Base-by-base conservation (phyloP, 73 alveolate genomes). In the Effrenium voratum region DNA sequence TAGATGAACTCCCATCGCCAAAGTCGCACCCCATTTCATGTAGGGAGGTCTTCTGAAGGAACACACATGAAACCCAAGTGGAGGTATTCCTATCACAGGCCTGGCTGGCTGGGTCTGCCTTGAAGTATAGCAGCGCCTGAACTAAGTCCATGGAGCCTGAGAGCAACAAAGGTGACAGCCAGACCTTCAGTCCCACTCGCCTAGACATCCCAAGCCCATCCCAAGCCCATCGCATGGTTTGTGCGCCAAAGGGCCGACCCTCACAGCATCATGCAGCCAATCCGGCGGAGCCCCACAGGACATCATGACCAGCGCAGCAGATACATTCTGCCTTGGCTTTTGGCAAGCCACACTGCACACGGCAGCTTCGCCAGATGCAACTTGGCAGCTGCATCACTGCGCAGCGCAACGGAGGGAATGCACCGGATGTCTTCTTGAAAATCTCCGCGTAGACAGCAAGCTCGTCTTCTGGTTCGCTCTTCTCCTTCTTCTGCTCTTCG, bases 211-310 rank as follows among this genome's bases (percentile, higher is more conserved):
- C n/a, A n/a, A n/a, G n/a, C n/a, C n/a, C n/a, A n/a, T n/a, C n/a
- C n/a, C n/a, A n/a, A n/a, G n/a, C n/a, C n/a, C n/a, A n/a, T n/a
- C n/a, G n/a, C n/a, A n/a, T n/a, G n/a, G n/a, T n/a, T 73, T 73
- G 41, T 38, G 52, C 16, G 84, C 49, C 24, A 73, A 73, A 50
- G 32, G 50, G 10, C 88, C 91, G 2, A 80, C 91, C 70, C 91
- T 68, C 5, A 87, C 95, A 15, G 95, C 95, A 87, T 87, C 95
- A 32, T 87, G 95, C 5, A 87, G 95, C 95, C 95, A 87, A n/a
- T 60, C 43, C 38, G 95, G 95, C 24, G 95, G 82, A 22, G 95
- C 95, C 24, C 95, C 95, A 45, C 95, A 87, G 26, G 91, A 66
- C 91, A 80, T 80, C 91, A 80, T 80, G 47, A 80, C 91, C 72